Evolutionary conservation across 2,329 filamentous ascomycete species (phyloP), one percentile per base, ranked within the genome.

Genomic region (Alternaria sp.): DNA sequence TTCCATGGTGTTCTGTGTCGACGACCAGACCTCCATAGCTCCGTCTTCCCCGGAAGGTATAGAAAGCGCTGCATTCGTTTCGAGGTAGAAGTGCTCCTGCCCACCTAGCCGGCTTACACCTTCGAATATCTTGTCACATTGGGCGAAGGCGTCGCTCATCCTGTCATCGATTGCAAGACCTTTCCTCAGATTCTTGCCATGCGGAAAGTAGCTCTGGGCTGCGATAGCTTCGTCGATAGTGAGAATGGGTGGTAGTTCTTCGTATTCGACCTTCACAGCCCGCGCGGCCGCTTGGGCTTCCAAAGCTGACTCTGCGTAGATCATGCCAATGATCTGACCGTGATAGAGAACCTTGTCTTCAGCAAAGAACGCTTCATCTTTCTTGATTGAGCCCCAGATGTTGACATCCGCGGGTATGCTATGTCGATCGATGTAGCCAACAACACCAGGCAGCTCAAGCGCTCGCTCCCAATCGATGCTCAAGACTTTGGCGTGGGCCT

Each of bases 71-170:
- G 93, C 94, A 67, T 97, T 91, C 0, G 95, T 97, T 80, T 98
- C 95, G 1, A 98, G 86, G 72, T 98, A 98, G 77, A 98, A 98
- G 76, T 98, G 95, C 77, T 98, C 95, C 76, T 99, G 96, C 0
- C 95, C 96, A 54, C 95, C 95, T 86, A 98, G 96, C 57, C 93
- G 86, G 2, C 90, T 87, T 0, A 90, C 87, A 17, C 95, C 96
- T n/a, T 88, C 90, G 69, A 97, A 94, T 3, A 96, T 85, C 73
- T 93, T 87, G 70, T 97, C 94, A 3, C 88, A 92, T 8, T 89
- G 85, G 59, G 87, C 84, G 76, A 97, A 96, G 0, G 90, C 92
- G 57, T 89, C 86, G 44, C 94, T 89, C 0, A 88, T 83, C 68
- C 94, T 75, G 15, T 73, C 73, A 6, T 74, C 61, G 26, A 80